A percentile compares a stretch with the other conserved stretches of the same genome.
Conservation (phyloP, 2,329 filamentous ascomycete species). For the Aspergillus intermedius region DNA sequence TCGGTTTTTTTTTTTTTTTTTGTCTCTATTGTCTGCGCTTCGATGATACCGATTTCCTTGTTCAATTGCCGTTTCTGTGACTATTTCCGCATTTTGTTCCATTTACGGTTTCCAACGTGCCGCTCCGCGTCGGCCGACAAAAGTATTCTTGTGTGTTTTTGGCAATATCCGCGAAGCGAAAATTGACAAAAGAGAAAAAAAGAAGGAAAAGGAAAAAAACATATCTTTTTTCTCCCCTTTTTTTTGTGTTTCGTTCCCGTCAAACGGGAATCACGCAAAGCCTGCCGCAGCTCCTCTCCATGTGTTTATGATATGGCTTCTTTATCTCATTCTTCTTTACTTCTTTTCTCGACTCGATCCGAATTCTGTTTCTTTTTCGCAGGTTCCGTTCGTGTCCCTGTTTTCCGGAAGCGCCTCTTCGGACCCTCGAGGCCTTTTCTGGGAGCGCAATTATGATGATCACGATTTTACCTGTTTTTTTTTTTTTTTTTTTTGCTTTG, state of each 20-base stretch:
- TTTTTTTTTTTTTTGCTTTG: slow-evolving; percentile 24
- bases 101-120: slow-evolving; percentile 29
- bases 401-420: slow-evolving; percentile 4
- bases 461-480: slow-evolving; percentile 29
- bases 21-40: slow-evolving; percentile 8
- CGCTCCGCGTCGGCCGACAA: slow-evolving; percentile 18
- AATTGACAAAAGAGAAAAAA: slow-evolving; percentile 22
- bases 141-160: slow-evolving; percentile 28
- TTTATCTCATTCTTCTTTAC: slow-evolving; percentile 1
- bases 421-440: slow-evolving; percentile 12
- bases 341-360: slow-evolving; percentile 10
- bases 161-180: slow-evolving; percentile 19
- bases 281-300: slow-evolving; percentile 8
- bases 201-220: slow-evolving; percentile 26
- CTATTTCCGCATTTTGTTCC: slow-evolving; percentile 21
- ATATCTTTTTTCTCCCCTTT: slow-evolving; percentile 8
- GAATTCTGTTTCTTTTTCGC: slow-evolving; percentile 9
- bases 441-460: slow-evolving; percentile 30
- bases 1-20: slow-evolving; percentile 13
- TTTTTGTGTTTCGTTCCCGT: slow-evolving; percentile 6
- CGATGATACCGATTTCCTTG: slow-evolving; percentile 25
- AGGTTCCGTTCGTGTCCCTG: slow-evolving; percentile 12
- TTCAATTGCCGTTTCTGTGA: slow-evolving; percentile 15
- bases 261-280: slow-evolving; percentile 18
- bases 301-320: slow-evolving; percentile 12